Evolutionary conservation across 78 protist genomes (phyloP), one percentile per base, ranked within the genome.

Genomic region (Dictyostelium brefeldianum): DNA sequence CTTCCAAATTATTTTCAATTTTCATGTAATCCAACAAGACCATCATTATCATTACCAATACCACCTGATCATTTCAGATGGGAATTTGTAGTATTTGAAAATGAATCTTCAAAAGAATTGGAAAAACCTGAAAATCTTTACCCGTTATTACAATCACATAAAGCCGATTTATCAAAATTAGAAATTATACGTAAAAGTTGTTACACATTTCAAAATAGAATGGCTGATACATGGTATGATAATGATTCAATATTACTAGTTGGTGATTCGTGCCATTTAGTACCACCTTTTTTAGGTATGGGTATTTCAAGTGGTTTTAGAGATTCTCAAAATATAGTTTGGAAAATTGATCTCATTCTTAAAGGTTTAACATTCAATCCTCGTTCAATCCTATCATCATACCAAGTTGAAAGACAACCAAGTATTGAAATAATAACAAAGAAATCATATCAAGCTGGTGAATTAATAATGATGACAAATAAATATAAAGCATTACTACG

Each of bases 211-310:
- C 81, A 74, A 29, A 54, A 53, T 27, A 85, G 92, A 75, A 74
- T 85, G 0, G 70, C 92, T 25, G 56, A 75, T 27, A 20, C 57
- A 10, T 85, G 92, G 92, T 83, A 74, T 18, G 43, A 85, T 31
- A 43, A 77, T 4, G 73, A 50, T 20, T 41, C 67, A 0, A 75
- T 31, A 25, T 20, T 85, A 10, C 15, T 85, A 17, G 46, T 85
- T 75, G 92, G 92, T 7, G 92, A 85, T 48, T 82, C 92, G 7
- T 54, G 69, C 29, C 92, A 85, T 47, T 74, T 67, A 3, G 48
- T 71, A 6, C 92, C 92, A 5, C 92, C 92, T 20, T 85, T 85
- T 20, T 22, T 85, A 5, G 92, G 92, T 25, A 41, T 85, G 14
- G 92, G 92, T 25, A 59, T 85, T 14, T 54, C 75, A 2, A 74